phyloP scores from a whole-genome alignment of 345 rosid genomes.

The Hirschfeldia incana region DNA sequence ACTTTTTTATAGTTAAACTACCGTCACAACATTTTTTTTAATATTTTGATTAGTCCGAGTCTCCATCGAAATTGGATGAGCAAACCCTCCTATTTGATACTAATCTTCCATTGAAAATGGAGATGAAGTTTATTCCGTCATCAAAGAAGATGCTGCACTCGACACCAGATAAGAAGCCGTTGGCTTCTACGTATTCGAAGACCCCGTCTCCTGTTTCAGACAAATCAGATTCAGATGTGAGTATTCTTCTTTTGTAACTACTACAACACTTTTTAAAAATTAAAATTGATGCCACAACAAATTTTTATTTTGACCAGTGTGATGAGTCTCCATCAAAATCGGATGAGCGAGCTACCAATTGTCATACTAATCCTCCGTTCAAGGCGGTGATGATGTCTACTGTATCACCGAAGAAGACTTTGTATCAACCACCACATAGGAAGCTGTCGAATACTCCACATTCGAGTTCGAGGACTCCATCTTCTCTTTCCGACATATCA shows the following conservation, averaged over 20 bases:
- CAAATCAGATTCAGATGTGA: not conserved
- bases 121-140: not conserved
- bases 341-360: not conserved
- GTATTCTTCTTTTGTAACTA: not conserved
- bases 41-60: not conserved
- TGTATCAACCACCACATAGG: conserved; percentile 35
- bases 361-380: conserved; percentile 4
- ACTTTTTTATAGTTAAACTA: not conserved
- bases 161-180: not conserved
- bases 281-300: not conserved
- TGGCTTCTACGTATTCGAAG: not conserved
- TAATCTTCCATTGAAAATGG: not conserved
- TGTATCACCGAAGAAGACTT: not conserved
- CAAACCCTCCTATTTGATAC: not conserved
- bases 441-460: conserved; percentile 45
- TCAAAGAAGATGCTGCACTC: not conserved
- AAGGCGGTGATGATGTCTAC: not conserved
- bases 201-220: not conserved
- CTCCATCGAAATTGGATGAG: not conserved
- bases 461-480: not conserved
- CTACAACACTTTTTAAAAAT: not conserved
- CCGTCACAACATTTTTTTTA: not conserved
- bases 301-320: not conserved
- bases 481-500: not conserved
- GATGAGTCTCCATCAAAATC: not conserved